These are phyloP conservation scores for Furcasterigmium furcatum DNA, from an alignment of 2,329 filamentous ascomycete species.

Conservation along the genomic window DNA sequence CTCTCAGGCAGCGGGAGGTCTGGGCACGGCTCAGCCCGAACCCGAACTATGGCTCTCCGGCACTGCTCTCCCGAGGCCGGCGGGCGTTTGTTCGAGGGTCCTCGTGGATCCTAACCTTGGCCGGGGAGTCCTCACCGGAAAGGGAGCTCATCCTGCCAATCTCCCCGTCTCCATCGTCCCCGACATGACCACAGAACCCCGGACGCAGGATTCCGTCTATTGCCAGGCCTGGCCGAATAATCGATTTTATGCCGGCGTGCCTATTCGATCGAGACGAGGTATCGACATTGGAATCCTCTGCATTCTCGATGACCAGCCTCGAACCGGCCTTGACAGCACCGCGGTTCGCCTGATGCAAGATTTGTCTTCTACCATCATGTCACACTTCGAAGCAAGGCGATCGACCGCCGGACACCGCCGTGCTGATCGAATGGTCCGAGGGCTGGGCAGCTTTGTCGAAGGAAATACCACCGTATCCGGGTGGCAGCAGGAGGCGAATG, in stretches of 20 bases:
- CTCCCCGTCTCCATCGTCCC: neutral
- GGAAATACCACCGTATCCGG: constrained; percentile 22
- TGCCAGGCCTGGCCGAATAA: neutral
- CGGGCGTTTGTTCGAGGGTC: neutral
- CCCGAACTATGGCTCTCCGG: neutral
- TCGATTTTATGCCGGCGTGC: constrained; percentile 29
- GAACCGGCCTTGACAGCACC: constrained; percentile 19
- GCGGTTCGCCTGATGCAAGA: constrained; percentile 20
- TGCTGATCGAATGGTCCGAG: constrained; percentile 31
- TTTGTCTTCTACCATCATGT: constrained; percentile 25
- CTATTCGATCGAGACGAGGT: constrained; percentile 33
- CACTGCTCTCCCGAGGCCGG: neutral
- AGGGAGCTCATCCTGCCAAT: neutral
- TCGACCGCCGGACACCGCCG: constrained; percentile 20
- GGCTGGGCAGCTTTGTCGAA: constrained; percentile 31
- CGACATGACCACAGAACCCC: neutral
- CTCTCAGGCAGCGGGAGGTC: neutral
- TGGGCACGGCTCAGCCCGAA: neutral
- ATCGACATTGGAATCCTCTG: constrained; percentile 40
- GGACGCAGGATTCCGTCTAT: neutral
- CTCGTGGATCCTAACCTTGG: neutral
- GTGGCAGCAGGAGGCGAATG: constrained; percentile 11
- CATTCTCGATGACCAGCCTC: constrained; percentile 24
- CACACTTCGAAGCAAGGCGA: constrained; percentile 28
- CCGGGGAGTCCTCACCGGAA: neutral